Conservation (phyloP, 305 asterid genomes). For the Solanum hybrid region DNA sequence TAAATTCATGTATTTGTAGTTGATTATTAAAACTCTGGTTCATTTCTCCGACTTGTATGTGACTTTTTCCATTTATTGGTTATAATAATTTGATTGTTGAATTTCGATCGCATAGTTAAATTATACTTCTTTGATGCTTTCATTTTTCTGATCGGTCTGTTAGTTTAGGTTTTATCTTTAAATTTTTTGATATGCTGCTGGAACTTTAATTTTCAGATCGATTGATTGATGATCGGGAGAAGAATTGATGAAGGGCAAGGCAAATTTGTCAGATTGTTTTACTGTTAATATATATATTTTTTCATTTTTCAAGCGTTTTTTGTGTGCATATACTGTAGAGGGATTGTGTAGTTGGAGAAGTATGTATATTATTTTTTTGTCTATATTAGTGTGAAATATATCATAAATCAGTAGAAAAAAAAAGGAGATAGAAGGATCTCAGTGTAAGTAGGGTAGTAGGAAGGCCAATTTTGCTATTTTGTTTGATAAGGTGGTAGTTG, state of each 20-base stretch:
- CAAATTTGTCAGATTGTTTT: conserved; percentile 11
- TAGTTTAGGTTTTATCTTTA: conserved; percentile 3
- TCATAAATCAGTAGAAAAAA: not conserved
- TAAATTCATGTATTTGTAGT: not conserved
- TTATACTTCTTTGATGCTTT: not conserved
- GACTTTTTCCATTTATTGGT: not conserved
- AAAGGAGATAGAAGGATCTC: not conserved
- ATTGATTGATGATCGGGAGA: conserved; percentile 31
- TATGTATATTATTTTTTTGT: not conserved
- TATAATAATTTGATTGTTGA: not conserved
- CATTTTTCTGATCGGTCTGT: not conserved
- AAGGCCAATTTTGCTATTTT: not conserved
- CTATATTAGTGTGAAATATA: not conserved
- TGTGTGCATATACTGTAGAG: conserved; percentile 9
- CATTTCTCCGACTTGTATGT: not conserved
- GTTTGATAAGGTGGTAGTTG: not conserved
- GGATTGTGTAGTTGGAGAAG: not conserved
- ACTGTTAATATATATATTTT: not conserved
- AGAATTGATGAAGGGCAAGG: conserved; percentile 12
- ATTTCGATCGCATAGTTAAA: not conserved
- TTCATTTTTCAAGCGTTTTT: not conserved
- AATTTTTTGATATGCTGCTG: conserved; percentile 6
- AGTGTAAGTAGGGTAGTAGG: conserved; percentile 9
- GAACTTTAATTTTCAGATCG: conserved; percentile 18
- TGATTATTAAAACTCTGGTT: not conserved